These are phyloP conservation scores for Cetradonia linearis DNA, from an alignment of 495 filamentous ascomycete species.

Conservation along the genomic window DNA sequence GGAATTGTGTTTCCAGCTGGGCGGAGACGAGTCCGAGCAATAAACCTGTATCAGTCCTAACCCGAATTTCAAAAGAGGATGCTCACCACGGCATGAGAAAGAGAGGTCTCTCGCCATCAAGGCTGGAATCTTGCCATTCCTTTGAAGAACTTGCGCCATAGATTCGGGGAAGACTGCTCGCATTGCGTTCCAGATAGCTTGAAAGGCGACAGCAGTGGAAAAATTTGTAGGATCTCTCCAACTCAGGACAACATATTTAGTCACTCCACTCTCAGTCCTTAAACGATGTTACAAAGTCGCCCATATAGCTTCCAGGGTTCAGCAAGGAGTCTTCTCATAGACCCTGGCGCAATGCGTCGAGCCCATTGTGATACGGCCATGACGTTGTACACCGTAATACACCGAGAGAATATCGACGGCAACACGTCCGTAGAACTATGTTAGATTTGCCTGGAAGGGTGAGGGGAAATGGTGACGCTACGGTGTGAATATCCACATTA, in stretches of 20 bases:
- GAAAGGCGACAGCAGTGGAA: not conserved
- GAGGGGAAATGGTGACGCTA: not conserved
- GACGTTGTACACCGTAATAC: not conserved
- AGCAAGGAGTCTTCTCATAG: too few species aligned
- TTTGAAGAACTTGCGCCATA: constrained; percentile 1
- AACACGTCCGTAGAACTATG: not conserved
- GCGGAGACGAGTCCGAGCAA: constrained; percentile 4
- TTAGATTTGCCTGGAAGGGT: not conserved
- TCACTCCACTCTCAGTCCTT: too few species aligned
- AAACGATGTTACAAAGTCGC: too few species aligned
- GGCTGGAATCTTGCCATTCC: not conserved
- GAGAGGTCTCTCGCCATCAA: not conserved
- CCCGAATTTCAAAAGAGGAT: constrained; percentile 18
- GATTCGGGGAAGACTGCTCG: not conserved
- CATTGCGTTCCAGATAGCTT: constrained; percentile 1
- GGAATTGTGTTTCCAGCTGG: not conserved
- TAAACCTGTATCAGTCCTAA: constrained; percentile 21
- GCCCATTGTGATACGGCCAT: not conserved
- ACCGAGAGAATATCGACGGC: not conserved
- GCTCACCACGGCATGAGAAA: not conserved
- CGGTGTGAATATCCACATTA: not conserved
- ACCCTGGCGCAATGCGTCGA: not conserved
- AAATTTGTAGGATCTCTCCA: too few species aligned
- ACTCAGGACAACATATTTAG: too few species aligned
- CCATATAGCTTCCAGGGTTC: too few species aligned